Conservation (phyloP, 1,284 basidiomycete genomes). For the Trametes polyzona region DNA sequence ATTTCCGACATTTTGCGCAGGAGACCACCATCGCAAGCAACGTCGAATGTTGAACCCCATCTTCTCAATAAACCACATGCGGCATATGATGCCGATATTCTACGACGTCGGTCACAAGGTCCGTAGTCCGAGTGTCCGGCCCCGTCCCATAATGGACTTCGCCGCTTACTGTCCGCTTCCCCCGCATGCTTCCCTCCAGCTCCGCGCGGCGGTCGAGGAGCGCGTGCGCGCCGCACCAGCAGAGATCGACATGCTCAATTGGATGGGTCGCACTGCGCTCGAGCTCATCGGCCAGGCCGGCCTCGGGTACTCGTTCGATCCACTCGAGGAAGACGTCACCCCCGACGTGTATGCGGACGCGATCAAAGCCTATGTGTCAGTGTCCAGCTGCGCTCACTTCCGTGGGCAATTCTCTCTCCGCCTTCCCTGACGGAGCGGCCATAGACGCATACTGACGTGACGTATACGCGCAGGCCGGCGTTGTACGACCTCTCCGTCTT, state of each 20-base stretch:
- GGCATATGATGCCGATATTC: conserved; percentile 27
- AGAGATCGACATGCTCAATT: conserved; percentile 39
- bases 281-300: conserved; percentile 43
- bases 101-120: conserved; percentile 28
- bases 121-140: conserved; percentile 16
- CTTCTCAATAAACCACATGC: conserved; percentile 28
- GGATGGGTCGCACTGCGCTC: conserved; percentile 40
- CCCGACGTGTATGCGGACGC: conserved; percentile 35
- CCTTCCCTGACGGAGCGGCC: not conserved
- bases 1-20: conserved; percentile 11
- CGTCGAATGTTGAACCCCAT: conserved; percentile 26
- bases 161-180: conserved; percentile 5
- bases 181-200: conserved; percentile 17
- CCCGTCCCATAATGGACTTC: conserved; percentile 10
- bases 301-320: conserved; percentile 42
- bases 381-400: no score
- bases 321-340: conserved; percentile 31
- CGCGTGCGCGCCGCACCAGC: conserved; percentile 23
- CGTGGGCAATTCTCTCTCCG: conserved; percentile 2
- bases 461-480: conserved; percentile 14
- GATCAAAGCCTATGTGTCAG: conserved; percentile 33
- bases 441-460: not conserved
- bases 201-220: conserved; percentile 27
- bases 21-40: conserved; percentile 30
- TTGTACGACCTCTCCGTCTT: conserved; percentile 23